Percentiles rank a stretch among this genome's conserved stretches.
Evolutionary conservation across 2,329 filamentous ascomycete genomes (phyloP).

Genomic region (Diaporthe caulivora): DNA sequence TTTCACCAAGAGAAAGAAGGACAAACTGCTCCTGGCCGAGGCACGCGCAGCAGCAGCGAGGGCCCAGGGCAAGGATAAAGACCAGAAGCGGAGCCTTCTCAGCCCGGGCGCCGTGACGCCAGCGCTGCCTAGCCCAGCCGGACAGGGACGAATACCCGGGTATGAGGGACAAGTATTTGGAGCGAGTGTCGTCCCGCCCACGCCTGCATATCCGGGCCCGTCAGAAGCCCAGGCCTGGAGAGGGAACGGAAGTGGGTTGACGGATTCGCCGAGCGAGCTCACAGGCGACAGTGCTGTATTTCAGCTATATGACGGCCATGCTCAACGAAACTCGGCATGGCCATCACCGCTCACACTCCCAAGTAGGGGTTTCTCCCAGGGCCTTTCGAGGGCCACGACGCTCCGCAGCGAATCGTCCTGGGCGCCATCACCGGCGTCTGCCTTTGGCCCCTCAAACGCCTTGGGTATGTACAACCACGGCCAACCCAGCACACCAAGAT

Average conservation of each 20-base stretch:
- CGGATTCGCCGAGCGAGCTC: slow-evolving; percentile 32
- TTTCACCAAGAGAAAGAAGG: slow-evolving; percentile 31
- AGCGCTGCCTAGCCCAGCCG: slow-evolving; percentile 7
- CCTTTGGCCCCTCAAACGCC: slow-evolving; percentile 10
- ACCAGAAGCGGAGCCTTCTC: slow-evolving; percentile 27
- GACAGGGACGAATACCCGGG: neutral
- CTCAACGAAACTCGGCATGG: slow-evolving; percentile 4
- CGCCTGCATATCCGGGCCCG: slow-evolving; percentile 16
- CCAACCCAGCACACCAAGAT: neutral
- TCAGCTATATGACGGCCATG: neutral
- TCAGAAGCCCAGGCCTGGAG: slow-evolving; percentile 21
- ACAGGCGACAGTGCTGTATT: neutral
- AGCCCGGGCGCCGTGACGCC: slow-evolving; percentile 27
- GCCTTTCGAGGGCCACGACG: neutral
- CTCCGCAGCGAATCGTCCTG: slow-evolving; percentile 26
- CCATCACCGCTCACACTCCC: slow-evolving; percentile 22
- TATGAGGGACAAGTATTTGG: slow-evolving; percentile 6
- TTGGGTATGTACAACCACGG: slow-evolving; percentile 18
- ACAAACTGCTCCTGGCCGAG: slow-evolving; percentile 24
- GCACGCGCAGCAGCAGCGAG: slow-evolving; percentile 27
- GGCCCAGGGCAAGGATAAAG: neutral
- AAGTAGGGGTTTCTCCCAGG: neutral
- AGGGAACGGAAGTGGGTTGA: neutral
- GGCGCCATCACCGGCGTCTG: slow-evolving; percentile 33
- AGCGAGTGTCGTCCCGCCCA: slow-evolving; percentile 22